Percentiles rank a stretch among this genome's conserved stretches.
These are phyloP conservation scores for Lophiotrema nucula DNA, from an alignment of 495 filamentous ascomycete species.

Conservation along the genomic window DNA sequence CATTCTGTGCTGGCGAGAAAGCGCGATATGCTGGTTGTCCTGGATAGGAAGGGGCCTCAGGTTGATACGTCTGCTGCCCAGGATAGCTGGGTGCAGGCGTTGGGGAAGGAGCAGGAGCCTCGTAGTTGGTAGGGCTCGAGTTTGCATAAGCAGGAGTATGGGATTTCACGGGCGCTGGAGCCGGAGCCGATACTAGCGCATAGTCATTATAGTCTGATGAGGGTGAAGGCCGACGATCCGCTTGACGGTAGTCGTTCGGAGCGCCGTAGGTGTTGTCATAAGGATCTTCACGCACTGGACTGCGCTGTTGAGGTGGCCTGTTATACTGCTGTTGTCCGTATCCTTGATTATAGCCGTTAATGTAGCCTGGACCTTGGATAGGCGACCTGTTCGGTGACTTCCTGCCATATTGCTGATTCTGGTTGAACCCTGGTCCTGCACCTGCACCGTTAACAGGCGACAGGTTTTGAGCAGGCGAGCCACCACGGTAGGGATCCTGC, in stretches of 20 bases:
- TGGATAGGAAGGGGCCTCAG: background rate
- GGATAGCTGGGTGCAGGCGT: constrained; percentile 14
- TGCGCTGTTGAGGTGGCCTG: background rate
- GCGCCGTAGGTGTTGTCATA: constrained; percentile 5
- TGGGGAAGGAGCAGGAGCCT: background rate
- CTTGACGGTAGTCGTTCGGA: background rate
- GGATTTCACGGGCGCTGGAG: background rate
- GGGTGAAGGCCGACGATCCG: background rate
- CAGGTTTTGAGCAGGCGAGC: constrained; percentile 5
- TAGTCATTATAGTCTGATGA: background rate
- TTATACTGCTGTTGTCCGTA: constrained; percentile 13
- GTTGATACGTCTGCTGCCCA: constrained; percentile 26
- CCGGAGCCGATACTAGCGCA: background rate
- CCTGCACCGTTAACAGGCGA: constrained; percentile 16
- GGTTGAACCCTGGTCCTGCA: constrained; percentile 6
- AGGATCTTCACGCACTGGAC: background rate
- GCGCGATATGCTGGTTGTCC: background rate
- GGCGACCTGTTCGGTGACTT: too few relatives aligned
- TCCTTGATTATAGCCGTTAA: too few relatives aligned
- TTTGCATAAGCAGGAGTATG: background rate
- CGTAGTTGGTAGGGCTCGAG: background rate
- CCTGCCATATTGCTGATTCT: constrained; percentile 14
- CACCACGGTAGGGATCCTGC: constrained; percentile 7
- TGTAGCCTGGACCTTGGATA: constrained; percentile 9
- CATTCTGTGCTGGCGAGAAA: background rate